phyloP scores from a whole-genome alignment of 352 stramenopile genomes.

The Globisporangium sylvaticum region DNA sequence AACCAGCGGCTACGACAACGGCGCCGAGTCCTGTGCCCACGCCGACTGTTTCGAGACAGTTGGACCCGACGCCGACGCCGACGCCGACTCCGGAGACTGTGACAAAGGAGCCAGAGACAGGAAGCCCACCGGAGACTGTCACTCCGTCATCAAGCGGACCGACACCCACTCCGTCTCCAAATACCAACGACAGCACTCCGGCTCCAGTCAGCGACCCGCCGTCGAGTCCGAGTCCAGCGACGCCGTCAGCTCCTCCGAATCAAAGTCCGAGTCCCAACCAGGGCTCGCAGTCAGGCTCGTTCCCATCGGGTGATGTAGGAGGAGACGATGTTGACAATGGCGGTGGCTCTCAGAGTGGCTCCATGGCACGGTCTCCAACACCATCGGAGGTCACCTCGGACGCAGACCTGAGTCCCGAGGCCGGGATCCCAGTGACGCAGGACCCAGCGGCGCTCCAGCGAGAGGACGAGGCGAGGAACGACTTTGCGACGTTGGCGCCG shows the following conservation, averaged over 20 bases:
- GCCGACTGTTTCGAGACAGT: neutral
- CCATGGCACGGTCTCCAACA: neutral
- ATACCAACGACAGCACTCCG: neutral
- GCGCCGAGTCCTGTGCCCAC: neutral
- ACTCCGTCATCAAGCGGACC: neutral
- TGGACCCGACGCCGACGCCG: neutral
- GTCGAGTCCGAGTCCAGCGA: neutral
- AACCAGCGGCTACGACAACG: neutral
- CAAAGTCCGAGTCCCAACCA: slow-evolving; percentile 4
- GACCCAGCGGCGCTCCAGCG: slow-evolving; percentile 1
- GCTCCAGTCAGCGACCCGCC: neutral
- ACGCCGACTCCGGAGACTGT: neutral
- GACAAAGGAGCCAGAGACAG: neutral
- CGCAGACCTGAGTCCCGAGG: neutral
- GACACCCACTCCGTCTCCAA: neutral
- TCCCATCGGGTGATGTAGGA: neutral
- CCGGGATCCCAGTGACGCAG: neutral
- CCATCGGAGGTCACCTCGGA: neutral
- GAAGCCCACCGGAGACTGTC: neutral
- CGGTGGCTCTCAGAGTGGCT: neutral
- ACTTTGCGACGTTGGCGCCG: slow-evolving; percentile 17
- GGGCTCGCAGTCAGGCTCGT: slow-evolving; percentile 12
- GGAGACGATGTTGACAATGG: neutral
- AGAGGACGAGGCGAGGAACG: slow-evolving; percentile 9
- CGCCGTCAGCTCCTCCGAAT: neutral